Evolutionary conservation across 2,329 filamentous ascomycete species (phyloP).

Genomic region (Aphanocladium album): DNA sequence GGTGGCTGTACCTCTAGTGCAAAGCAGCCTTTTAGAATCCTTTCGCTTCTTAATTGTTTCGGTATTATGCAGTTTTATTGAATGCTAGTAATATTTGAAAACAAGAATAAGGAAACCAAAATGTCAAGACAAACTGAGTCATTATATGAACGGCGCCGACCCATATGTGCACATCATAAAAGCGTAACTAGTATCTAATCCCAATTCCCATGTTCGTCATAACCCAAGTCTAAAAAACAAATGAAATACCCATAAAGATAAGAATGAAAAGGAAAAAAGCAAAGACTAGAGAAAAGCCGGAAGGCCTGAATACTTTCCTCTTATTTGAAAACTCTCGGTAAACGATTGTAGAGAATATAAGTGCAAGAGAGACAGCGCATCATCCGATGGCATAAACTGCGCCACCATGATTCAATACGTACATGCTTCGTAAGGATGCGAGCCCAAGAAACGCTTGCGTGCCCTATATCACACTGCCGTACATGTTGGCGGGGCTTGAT

Average conservation of each 20-base stretch:
- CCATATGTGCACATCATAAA: slow-evolving; percentile 9
- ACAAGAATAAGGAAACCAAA: not conserved
- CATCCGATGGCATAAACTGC: not conserved
- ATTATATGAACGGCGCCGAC: not conserved
- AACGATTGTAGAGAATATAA: not conserved
- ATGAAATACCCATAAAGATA: not conserved
- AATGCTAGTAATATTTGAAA: not conserved
- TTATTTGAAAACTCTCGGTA: not conserved
- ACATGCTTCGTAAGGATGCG: not conserved
- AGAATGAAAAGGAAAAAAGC: slow-evolving; percentile 1
- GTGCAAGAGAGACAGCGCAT: not conserved
- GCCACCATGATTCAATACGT: slow-evolving; percentile 4
- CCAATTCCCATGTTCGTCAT: slow-evolving; percentile 4
- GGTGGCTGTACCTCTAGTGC: not conserved
- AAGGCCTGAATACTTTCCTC: slow-evolving; percentile 1
- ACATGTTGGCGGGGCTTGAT: slow-evolving; percentile 10
- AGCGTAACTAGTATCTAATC: slow-evolving; percentile 13
- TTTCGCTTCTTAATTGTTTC: not conserved
- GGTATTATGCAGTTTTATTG: not conserved
- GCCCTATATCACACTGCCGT: slow-evolving; percentile 11
- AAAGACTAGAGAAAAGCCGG: not conserved
- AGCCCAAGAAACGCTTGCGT: not conserved
- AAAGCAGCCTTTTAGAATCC: not conserved
- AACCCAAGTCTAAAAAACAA: slow-evolving; percentile 6
- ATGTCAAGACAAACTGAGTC: not conserved